These are phyloP conservation scores for Perilla frutescens DNA, from an alignment of 257 asterid genomes.

Conservation along the genomic window DNA sequence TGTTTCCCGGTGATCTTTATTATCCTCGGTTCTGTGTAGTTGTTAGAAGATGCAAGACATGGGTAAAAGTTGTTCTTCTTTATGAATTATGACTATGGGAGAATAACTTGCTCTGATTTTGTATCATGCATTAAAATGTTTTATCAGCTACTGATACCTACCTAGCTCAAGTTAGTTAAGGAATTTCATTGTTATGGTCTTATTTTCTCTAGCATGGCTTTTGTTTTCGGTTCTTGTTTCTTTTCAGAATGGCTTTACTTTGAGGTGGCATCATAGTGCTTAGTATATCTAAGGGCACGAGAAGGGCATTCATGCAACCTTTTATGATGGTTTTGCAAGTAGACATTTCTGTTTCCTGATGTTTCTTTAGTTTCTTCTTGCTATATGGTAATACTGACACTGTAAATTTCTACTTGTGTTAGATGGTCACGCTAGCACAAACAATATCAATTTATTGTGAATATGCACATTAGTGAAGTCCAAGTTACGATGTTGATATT, in stretches of 20 bases:
- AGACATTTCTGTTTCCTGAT: not conserved
- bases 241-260: not conserved
- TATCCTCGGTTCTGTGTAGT: not conserved
- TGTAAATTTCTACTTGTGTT: not conserved
- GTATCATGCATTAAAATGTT: not conserved
- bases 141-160: too few relatives aligned
- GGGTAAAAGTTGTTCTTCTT: not conserved
- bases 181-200: slow-evolving; percentile 9
- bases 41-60: not conserved
- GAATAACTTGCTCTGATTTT: not conserved
- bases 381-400: not conserved
- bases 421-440: not conserved
- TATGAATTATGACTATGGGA: not conserved
- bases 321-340: not conserved
- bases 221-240: not conserved
- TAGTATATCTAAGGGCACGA: not conserved
- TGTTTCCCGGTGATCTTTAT: not conserved
- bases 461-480: slow-evolving; percentile 5
- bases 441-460: not conserved
- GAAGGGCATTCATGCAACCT: not conserved
- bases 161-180: not conserved
- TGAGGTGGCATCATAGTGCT: not conserved
- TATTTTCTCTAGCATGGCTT: not conserved
- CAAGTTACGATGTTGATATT: slow-evolving; percentile 19
- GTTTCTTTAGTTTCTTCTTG: not conserved